Evolutionary conservation across 306 rosid genomes (phyloP).

Genomic region (Datisca glomerata): DNA sequence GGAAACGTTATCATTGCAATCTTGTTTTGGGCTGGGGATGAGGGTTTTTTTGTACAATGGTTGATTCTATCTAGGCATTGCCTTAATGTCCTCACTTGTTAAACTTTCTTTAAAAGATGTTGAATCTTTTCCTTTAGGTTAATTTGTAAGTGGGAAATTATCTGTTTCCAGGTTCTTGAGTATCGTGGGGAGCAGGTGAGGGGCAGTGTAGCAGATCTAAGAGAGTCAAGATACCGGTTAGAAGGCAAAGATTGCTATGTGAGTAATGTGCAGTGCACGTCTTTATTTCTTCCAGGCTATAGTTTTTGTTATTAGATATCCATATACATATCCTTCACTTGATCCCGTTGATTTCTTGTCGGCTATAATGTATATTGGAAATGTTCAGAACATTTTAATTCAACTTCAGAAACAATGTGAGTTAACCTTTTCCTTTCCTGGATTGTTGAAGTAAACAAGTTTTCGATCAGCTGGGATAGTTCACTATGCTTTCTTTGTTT

Average conservation of each 20-base stretch:
- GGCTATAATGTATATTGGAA: background rate
- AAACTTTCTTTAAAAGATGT: too few relatives aligned
- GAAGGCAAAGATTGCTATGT: slow-evolving; percentile 96
- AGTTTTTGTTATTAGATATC: too few relatives aligned
- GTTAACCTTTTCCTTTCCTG: background rate
- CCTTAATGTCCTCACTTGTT: too few relatives aligned
- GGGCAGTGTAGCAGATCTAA: slow-evolving; percentile 73
- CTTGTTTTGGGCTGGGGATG: slow-evolving; percentile 1
- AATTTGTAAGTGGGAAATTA: too few relatives aligned
- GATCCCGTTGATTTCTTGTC: background rate
- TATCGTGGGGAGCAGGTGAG: slow-evolving; percentile 90
- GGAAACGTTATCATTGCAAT: background rate
- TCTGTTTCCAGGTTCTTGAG: slow-evolving; percentile 65
- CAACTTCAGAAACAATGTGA: background rate
- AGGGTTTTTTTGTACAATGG: too few relatives aligned
- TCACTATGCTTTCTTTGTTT: too few relatives aligned
- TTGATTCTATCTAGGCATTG: too few relatives aligned
- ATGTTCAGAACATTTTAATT: background rate
- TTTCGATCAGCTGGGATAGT: too few relatives aligned
- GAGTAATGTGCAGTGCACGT: slow-evolving; percentile 21
- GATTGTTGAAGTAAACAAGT: too few relatives aligned
- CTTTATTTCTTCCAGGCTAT: slow-evolving; percentile 4
- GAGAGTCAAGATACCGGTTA: slow-evolving; percentile 62
- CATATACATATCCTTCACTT: background rate
- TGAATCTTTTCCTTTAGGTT: too few relatives aligned